Conservation (phyloP, 2,329 filamentous ascomycete genomes). For the Tolypocladium capitatum region DNA sequence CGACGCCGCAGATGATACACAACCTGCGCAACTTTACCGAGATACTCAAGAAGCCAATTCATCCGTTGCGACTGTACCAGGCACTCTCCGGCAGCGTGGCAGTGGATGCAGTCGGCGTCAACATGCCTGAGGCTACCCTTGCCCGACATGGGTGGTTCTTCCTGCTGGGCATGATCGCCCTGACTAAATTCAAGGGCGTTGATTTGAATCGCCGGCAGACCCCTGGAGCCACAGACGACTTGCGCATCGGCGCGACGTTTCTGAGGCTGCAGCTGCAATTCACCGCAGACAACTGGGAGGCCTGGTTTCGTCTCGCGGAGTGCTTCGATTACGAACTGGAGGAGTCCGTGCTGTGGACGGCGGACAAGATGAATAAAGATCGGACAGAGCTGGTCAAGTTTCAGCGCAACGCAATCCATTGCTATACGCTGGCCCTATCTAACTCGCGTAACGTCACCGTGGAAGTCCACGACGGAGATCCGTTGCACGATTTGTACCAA, state of each 20-base stretch:
- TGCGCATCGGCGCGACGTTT: conserved; percentile 69
- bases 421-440: conserved; percentile 50
- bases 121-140: conserved; percentile 54
- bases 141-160: conserved; percentile 87
- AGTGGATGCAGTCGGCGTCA: conserved; percentile 58
- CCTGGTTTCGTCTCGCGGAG: conserved; percentile 80
- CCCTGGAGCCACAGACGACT: conserved; percentile 67
- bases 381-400: conserved; percentile 59
- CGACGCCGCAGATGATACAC: conserved; percentile 67
- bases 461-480: conserved; percentile 33
- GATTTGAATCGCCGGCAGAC: conserved; percentile 63
- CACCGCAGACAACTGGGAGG: conserved; percentile 71
- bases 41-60: conserved; percentile 72
- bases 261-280: conserved; percentile 74
- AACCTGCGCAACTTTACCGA: conserved; percentile 74
- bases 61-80: conserved; percentile 65
- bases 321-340: conserved; percentile 81
- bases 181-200: conserved; percentile 67
- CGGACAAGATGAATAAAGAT: conserved; percentile 82
- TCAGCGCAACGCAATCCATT: conserved; percentile 73
- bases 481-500: conserved; percentile 44
- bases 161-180: conserved; percentile 72
- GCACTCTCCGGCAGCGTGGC: conserved; percentile 68
- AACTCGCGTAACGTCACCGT: conserved; percentile 35
- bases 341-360: conserved; percentile 76